A percentile compares a stretch with the other conserved stretches of the same genome.
Conservation (phyloP, 306 rosid genomes). For the Acacia crassicarpa region DNA sequence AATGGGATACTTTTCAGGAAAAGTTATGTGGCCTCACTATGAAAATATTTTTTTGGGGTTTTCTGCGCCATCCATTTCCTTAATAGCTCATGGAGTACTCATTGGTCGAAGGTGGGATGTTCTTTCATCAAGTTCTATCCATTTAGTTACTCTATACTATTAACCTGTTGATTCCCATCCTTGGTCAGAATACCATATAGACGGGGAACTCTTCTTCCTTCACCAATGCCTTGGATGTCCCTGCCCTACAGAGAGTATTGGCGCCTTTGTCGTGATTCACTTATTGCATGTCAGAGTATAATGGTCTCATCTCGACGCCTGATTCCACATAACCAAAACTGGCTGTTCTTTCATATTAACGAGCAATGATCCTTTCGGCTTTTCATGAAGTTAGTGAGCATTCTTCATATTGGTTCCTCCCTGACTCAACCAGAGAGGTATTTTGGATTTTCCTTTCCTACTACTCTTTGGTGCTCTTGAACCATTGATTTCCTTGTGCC, state of each 20-base stretch:
- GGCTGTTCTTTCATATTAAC: conserved; percentile 10
- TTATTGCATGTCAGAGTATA: conserved; percentile 51
- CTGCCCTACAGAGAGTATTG: conserved; percentile 77
- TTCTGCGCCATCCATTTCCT: conserved; percentile 40
- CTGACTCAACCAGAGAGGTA: background rate
- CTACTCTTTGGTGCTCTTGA: background rate
- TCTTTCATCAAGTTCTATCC: conserved; percentile 11
- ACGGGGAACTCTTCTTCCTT: conserved; percentile 58
- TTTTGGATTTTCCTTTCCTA: background rate
- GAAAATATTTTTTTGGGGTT: conserved; percentile 32
- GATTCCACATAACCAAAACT: no score
- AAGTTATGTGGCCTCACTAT: conserved; percentile 45
- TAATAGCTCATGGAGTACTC: conserved; percentile 66
- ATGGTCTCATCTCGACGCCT: conserved; percentile 2
- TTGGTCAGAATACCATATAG: conserved; percentile 53
- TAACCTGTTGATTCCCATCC: background rate
- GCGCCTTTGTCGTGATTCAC: conserved; percentile 67
- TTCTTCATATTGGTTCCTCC: conserved; percentile 17
- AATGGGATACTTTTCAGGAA: conserved; percentile 40
- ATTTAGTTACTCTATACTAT: background rate
- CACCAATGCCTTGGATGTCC: conserved; percentile 82
- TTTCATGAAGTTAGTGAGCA: conserved; percentile 19
- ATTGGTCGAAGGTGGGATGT: conserved; percentile 69
- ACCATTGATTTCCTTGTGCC: background rate
- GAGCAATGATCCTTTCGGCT: background rate